Base-by-base conservation (phyloP, 108 stramenopile species). In the Cyclotella choctawhatcheeana region DNA sequence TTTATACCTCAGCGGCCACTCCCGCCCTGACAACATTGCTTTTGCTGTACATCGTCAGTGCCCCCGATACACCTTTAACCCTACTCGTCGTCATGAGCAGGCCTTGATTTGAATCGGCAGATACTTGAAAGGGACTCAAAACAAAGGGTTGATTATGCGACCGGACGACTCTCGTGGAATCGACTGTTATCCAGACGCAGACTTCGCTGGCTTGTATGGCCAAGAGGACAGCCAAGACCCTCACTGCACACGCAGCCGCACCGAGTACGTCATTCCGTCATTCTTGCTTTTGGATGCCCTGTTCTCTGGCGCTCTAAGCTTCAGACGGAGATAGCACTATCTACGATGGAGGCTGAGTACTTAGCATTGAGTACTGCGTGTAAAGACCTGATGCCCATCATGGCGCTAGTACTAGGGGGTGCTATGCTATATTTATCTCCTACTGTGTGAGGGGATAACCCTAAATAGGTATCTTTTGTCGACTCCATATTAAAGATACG, bases 151-250 rank as follows among this genome's bases (percentile, higher is more conserved):
- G n/a, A 50, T 50, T 4, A 50, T 50, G 48, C 17, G 18, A 8
- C 13, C 48, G 8, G 7, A 4, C 18, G n/a, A 50, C 4, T 4
- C 4, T 17, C 13, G 14, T n/a, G 17, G 48, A 4, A n/a, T 50
- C 18, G 48, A 50, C 48, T 50, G 48, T n/a, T 50, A 17, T 20
- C 48, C 48, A n/a, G 48, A 50, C 17, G 48, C 48, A n/a, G 48
- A 50, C 48, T 50, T 50, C 17, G 48, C 48, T n/a, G 48, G 48
- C 8, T n/a, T 50, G 4, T 50, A 50, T n/a, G 18, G 48, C 4
- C 48, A 50, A 17, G 48, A 50, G 18, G 17, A 50, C 48, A 4
- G 16, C n/a, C 48, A 50, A 50, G 48, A 50, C 48, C 48, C 48
- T 4, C 48, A 50, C n/a, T 50, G 48, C 17, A n/a, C 48, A n/a